Percentiles rank a stretch among this genome's conserved stretches.
phyloP scores from a whole-genome alignment of 768 basidiomycete genomes.

The Boletus rubropictus region DNA sequence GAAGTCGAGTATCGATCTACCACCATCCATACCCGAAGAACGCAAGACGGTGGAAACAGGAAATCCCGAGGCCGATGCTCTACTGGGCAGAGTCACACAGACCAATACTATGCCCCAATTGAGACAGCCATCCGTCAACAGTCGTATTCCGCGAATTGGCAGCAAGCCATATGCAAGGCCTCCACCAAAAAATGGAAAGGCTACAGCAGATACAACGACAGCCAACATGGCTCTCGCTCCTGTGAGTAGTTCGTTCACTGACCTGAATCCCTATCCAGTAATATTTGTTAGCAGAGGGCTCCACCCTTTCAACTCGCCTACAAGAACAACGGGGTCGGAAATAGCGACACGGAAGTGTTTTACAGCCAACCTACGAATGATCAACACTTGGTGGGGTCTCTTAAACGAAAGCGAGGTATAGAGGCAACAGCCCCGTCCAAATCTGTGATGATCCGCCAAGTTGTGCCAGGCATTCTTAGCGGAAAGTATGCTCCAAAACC shows the following conservation, averaged over 20 bases:
- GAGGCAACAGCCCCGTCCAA: constrained; percentile 16
- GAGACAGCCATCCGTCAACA: constrained; percentile 42
- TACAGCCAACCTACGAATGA: constrained; percentile 7
- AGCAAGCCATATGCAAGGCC: constrained; percentile 54
- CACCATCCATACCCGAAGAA: constrained; percentile 33
- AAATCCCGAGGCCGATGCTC: constrained; percentile 10
- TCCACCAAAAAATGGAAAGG: constrained; percentile 6
- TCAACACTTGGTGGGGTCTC: constrained; percentile 11
- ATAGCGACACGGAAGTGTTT: constrained; percentile 7
- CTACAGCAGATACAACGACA: constrained; percentile 4
- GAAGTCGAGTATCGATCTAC: constrained; percentile 15
- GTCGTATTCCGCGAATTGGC: constrained; percentile 58
- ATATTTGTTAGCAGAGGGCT: constrained; percentile 4
- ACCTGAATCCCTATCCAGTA: not conserved
- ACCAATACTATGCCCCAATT: constrained; percentile 39
- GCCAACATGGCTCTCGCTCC: constrained; percentile 1
- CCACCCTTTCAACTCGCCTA: constrained; percentile 7
- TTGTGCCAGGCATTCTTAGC: constrained; percentile 32
- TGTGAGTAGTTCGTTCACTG: constrained; percentile 14
- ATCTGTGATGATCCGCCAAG: constrained; percentile 31
- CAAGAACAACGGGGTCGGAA: constrained; percentile 9
- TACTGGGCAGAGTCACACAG: constrained; percentile 15
- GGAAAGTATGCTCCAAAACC: constrained; percentile 26
- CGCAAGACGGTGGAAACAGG: constrained; percentile 6
- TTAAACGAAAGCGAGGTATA: constrained; percentile 31